phyloP scores from a whole-genome alignment of 768 basidiomycete genomes.

The Baorangia bicolor region DNA sequence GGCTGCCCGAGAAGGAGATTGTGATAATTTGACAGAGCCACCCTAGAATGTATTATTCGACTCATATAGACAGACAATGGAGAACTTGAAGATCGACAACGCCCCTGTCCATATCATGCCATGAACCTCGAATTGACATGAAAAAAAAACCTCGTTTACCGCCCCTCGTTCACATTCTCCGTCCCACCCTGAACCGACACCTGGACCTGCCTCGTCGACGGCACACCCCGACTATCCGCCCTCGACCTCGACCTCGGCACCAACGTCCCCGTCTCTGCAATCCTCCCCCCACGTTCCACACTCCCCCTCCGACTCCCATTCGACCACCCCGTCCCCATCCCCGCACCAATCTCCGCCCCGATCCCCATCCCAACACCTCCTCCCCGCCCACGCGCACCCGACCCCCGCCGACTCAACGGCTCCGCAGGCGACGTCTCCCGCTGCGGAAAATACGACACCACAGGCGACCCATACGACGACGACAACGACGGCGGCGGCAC shows the following conservation, averaged over 20 bases:
- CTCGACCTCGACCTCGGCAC: slow-evolving; percentile 42
- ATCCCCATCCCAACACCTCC: slow-evolving; percentile 16
- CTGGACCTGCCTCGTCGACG: slow-evolving; percentile 33
- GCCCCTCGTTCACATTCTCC: slow-evolving; percentile 1
- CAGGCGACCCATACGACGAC: slow-evolving; percentile 74
- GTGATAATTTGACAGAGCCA: too few relatives aligned
- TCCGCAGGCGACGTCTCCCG: slow-evolving; percentile 57
- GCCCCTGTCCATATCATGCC: not conserved
- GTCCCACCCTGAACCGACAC: slow-evolving; percentile 12
- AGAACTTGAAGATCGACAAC: too few relatives aligned
- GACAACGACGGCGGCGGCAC: slow-evolving; percentile 83
- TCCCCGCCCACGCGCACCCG: slow-evolving; percentile 38
- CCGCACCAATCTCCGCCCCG: not conserved
- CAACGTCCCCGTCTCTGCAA: slow-evolving; percentile 68
- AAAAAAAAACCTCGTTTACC: not conserved
- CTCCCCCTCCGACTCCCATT: slow-evolving; percentile 51
- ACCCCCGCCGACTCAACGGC: slow-evolving; percentile 52
- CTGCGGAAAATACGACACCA: slow-evolving; percentile 42
- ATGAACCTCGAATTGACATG: too few relatives aligned
- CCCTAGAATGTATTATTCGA: too few relatives aligned
- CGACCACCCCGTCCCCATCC: not conserved
- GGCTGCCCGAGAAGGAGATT: too few relatives aligned
- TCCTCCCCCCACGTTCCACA: slow-evolving; percentile 60
- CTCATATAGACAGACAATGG: not conserved
- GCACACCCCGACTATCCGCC: slow-evolving; percentile 45